Evolutionary conservation across 495 filamentous ascomycete genomes (phyloP), one percentile per base, ranked within the genome.

Genomic region (Penicillium samsonianum): DNA sequence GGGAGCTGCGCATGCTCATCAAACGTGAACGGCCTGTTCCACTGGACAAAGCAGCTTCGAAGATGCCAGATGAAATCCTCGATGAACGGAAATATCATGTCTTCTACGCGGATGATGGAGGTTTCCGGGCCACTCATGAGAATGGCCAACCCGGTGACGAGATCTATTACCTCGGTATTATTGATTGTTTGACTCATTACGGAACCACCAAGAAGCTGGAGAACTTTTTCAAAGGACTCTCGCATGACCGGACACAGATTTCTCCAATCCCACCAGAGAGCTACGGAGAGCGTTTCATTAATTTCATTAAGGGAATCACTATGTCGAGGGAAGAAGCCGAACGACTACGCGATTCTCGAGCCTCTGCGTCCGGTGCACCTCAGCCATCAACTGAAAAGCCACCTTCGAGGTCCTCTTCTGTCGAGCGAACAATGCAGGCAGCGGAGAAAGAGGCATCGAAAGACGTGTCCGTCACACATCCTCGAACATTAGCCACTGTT

Each of bases 141-240:
- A 87, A 94, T 73, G 87, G 94, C 59, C 72, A 79, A 25, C 84
- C 89, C 8, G 92, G 86, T 1, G 91, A 96, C 53, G 91, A 96
- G 73, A 91, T 99, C 31, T 99, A 98, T 65, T 99, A 98, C 68
- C 82, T 99, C 7, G 94, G 94, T 11, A 94, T 99, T 59, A 98
- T 98, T 67, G 95, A 98, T 72, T 98, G 93, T 69, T 74, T 99
- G 67, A 99, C 94, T 38, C 90, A 96, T 73, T 96, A 96, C 67
- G 90, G 88, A 52, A 85, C 89, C 45, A 78, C 93, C 68, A 98
- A 98, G 72, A 89, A 90, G 57, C 77, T 90, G 11, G 92, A 97
- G 71, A 83, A 96, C 70, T 92, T 96, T 72, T 90, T 90, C 86
- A 96, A 98, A 74, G 92, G 95, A 30, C 78, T 97, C 42, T 89